Evolutionary conservation across 257 asterid genomes (phyloP).

Genomic region (Ilex asprella): DNA sequence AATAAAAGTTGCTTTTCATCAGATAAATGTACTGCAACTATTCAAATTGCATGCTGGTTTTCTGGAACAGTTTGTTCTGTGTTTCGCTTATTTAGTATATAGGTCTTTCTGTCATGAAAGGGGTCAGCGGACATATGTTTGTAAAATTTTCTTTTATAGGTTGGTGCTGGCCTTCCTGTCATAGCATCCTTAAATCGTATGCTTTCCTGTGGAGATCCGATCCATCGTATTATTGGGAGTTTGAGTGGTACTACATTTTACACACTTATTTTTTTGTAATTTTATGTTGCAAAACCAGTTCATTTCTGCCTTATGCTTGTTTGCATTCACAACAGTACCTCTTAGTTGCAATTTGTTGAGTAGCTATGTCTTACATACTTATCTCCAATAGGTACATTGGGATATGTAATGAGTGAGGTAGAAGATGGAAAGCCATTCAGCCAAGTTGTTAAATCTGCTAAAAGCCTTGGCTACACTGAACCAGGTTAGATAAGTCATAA

Average conservation of each 20-base stretch:
- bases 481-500: conserved; percentile 51
- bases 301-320: background rate
- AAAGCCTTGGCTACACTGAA: conserved; percentile 88
- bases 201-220: conserved; percentile 72
- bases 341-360: no score
- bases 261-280: background rate
- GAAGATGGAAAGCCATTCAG: conserved; percentile 86
- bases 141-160: conserved; percentile 40
- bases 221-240: conserved; percentile 73
- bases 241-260: conserved; percentile 56
- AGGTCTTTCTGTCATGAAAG: conserved; percentile 4
- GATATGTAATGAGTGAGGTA: conserved; percentile 94
- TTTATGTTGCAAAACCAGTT: conserved; percentile 1
- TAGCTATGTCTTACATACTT: background rate
- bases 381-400: conserved; percentile 66
- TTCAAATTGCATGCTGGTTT: no score
- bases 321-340: background rate
- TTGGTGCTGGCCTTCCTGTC: conserved; percentile 98
- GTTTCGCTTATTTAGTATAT: background rate
- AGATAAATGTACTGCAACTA: no score
- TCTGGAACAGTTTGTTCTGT: background rate
- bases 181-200: conserved; percentile 79
- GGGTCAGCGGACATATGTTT: background rate
- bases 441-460: conserved; percentile 77
- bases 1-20: no score